Base-by-base conservation (phyloP, 164 flowering plant genomes). In the Macadamia integrifolia region DNA sequence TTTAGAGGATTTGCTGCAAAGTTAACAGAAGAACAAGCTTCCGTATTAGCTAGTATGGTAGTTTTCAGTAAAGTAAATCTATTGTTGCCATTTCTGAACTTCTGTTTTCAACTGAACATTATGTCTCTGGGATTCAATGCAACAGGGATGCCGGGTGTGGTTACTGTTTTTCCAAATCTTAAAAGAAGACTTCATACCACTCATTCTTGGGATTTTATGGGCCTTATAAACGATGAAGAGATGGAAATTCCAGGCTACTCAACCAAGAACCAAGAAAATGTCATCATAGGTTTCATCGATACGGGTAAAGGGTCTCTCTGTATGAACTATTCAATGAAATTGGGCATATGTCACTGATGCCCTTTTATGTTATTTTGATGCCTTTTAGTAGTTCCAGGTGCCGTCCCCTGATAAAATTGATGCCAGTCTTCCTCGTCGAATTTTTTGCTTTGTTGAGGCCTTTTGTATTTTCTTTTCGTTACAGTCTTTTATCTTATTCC, bases 201-300 rank as follows among this genome's bases (percentile, higher is more conserved):
- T 73, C 93, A 84, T 77, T 90, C 96, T 30, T 90, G 96, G 96
- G 88, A 90, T 76, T 90, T 86, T 80, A 88, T 88, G 87, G 96
- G 96, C 60, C 83, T 90, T 58, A n/a, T 65, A 43, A 79, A 62
- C 2, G 85, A 86, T 56, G 90, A 85, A 68, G 76, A 86, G 42
- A 86, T 85, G 92, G 91, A 83, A 76, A 81, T 86, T 61, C 84
- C 88, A 10, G 96, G 92, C 14, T 78, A 72, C 64, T 83, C 91
- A 63, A 86, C 96, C 66, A 79, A 79, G 77, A 84, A 90, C 66
- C 92, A 90, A 77, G 80, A 80, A 23, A 85, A 88, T 78, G 80
- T 88, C 70, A 82, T 90, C 52, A 72, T 88, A 70, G 96, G 92
- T 65, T 85, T 88, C 71, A 84, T 90, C 61, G 96, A 90, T 74